Base-by-base conservation (phyloP, 1,139 yeast genomes). In the Suhomyces kunorum region DNA sequence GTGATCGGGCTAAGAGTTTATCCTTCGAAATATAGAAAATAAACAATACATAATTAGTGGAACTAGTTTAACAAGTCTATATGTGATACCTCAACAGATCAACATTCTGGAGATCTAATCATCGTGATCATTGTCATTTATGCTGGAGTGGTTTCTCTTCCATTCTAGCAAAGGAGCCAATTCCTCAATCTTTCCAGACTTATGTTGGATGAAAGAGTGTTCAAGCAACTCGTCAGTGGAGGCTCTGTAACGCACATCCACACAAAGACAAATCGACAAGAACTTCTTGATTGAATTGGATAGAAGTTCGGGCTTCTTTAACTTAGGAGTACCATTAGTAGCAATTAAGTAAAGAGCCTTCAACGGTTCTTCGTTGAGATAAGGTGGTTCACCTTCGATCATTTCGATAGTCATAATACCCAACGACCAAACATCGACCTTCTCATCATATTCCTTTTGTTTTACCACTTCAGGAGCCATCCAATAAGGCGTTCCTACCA, bases 401-500 rank as follows among this genome's bases (percentile, higher is more conserved):
- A 92, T 90, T 66, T 92, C 98, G 54, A 92, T 92, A 2, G 96
- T 87, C 98, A 92, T 94, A 51, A 92, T 92, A 49, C 98, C 98
- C 47, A 92, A 70, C 3, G 96, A 88, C 98, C 98, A 92, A 28
- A 94, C 94, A 63, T 92, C 98, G 16, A 92, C 97, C 63, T 92
- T 92, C 51, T 87, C 96, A 54, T 90, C 98, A 56, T 92, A 92
- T 56, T 89, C 96, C 63, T 89, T 88, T 56, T 90, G 97, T 64
- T 89, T 87, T 39, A 92, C 97, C 36, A 92, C 98, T 66, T 92
- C 98, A 3, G 98, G 98, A 0, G 98, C 98, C 98, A 92, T 92
- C 98, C 98, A 92, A 63, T 92, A 92, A 9, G 98, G 98, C 0
- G 98, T 92, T 28, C 98, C 98, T 5, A 90, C 98, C 97, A 92